Base-by-base conservation (phyloP, 2,329 filamentous ascomycete genomes). In the Leptographium galeiforme region DNA sequence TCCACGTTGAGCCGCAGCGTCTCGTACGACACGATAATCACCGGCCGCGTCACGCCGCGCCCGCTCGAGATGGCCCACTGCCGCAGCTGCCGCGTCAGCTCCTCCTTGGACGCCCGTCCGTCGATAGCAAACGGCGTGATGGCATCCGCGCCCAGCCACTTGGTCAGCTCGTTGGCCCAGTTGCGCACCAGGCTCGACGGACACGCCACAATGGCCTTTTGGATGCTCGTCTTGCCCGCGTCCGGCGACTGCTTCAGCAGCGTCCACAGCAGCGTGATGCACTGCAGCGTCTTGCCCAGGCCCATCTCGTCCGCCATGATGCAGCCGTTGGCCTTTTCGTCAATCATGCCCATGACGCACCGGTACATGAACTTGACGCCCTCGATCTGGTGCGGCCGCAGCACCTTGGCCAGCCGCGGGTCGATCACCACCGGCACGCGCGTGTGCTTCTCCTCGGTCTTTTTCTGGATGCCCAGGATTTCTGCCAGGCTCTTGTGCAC, bases 291-390 rank as follows among this genome's bases (percentile, higher is more conserved):
- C 71, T 98, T 98, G 54, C 93, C 93, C 34, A 98, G 72, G 61
- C 93, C 93, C 93, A 98, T 98, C 66, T 96, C 93, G 66, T 98
- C 93, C 52, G 93, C 93, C 93, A 98, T 98, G 66, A 98, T 98
- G 69, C 93, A 98, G 2, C 93, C 93, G 66, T 96, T 87, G 49
- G 93, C 93, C 61, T 91, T 91, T 40, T 85, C 78, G 62, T 97
- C 93, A 53, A 97, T 87, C 76, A 97, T 78, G n/a, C 93, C 93
- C 1, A 91, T 97, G 7, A 93, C 89, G 63, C 89, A 95, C 59
- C 81, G 80, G 68, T 97, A 98, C 75, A 98, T 82, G 68, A 98
- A 98, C 72, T 93, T 95, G 58, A 98, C 93, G 63, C 93, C 93
- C 66, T 97, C 93, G 40, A 98, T 85, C 69, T 98, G 93, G 83